Base-by-base conservation (phyloP, 164 flowering plant genomes). In the Echeveria elegans region DNA sequence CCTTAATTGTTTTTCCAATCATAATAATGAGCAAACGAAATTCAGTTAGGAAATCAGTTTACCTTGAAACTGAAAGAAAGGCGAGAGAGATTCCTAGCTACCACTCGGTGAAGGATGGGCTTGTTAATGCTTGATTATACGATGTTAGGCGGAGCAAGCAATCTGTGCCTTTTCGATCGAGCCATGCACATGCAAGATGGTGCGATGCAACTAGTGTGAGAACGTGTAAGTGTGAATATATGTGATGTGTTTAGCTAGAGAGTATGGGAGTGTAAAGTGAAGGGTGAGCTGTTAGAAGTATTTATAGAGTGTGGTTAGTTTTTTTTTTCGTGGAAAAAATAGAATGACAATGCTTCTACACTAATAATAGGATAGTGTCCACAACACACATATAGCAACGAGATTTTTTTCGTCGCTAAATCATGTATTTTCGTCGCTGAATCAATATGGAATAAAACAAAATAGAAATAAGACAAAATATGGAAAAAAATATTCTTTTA, bases 131-230 rank as follows among this genome's bases (percentile, higher is more conserved):
- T 53, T 10, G 59, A 24, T 5, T 14, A 19, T 15, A 12, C 56
- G 23, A 50, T 3, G 32, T 28, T 56, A 56, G 32, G 32, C 23
- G 30, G 32, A 28, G 32, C 23, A 5, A 50, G 26, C 10, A 6
- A 50, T 14, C 4, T 50, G 8, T n/a, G 2, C 14, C n/a, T n/a
- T n/a, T n/a, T n/a, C n/a, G n/a, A n/a, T 43, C 47, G 16, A 26
- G 31, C 60, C 60, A 53, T 53, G 60, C 60, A 53, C 60, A 56
- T 56, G 61, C 61, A 19, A 28, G 32, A 28, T 28, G 32, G 6
- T 56, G 61, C 23, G 15, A 56, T 12, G 0, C 5, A 12, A 18
- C 18, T 3, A n/a, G n/a, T n/a, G n/a, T n/a, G n/a, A n/a, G 10
- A 43, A 43, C 47, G 47, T 56, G 61, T 9, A 18, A 10, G 5